phyloP scores from a whole-genome alignment of 768 basidiomycete species.

The Russula brevipes region DNA sequence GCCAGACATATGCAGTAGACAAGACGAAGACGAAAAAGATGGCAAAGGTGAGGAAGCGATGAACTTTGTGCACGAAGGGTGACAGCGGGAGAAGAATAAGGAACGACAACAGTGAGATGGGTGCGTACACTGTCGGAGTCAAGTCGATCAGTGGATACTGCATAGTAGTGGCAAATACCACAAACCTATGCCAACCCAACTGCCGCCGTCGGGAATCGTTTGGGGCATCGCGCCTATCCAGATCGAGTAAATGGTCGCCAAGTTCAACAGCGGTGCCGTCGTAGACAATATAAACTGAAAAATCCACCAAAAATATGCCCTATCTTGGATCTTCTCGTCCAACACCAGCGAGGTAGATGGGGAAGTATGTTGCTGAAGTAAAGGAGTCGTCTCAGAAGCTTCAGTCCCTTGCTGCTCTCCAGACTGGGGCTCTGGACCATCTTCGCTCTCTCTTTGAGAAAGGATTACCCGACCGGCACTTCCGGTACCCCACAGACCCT shows the following conservation, averaged over 20 bases:
- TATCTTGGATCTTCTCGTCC: conserved; percentile 21
- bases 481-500: conserved; percentile 30
- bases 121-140: conserved; percentile 44
- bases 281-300: conserved; percentile 51
- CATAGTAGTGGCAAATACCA: conserved; percentile 13
- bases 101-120: conserved; percentile 40
- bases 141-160: not conserved
- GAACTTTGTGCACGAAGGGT: conserved; percentile 57
- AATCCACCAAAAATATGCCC: conserved; percentile 50
- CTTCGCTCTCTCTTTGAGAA: conserved; percentile 17
- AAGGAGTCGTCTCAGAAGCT: conserved; percentile 19
- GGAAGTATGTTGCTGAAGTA: conserved; percentile 6
- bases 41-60: conserved; percentile 35
- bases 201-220: conserved; percentile 56
- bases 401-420: conserved; percentile 20
- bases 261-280: conserved; percentile 47
- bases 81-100: conserved; percentile 55
- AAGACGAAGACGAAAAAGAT: conserved; percentile 38
- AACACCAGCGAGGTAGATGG: not conserved
- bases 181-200: conserved; percentile 45
- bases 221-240: conserved; percentile 42
- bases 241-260: conserved; percentile 44
- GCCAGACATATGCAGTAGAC: conserved; percentile 36
- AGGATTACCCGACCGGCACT: conserved; percentile 19
- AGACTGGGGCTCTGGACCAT: not conserved